Percentiles rank a stretch among this genome's conserved stretches.
These are phyloP conservation scores for Daphne laureola DNA, from an alignment of 441 rosid species.

Conservation along the genomic window DNA sequence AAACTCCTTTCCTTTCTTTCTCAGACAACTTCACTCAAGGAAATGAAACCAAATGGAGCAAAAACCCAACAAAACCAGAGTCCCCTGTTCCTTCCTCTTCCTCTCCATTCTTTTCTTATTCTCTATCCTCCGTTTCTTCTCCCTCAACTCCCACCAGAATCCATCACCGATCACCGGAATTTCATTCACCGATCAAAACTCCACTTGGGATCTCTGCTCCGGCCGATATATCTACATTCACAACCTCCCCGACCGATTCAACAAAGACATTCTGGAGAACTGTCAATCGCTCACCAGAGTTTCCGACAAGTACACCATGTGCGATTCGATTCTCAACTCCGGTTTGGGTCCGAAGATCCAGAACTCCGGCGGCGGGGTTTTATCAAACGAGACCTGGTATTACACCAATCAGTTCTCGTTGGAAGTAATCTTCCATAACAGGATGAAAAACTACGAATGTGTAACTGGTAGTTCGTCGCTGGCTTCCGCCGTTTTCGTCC, in stretches of 20 bases:
- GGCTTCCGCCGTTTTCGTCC: conserved; percentile 37
- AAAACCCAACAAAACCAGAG: background rate
- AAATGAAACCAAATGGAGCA: too few relatives aligned
- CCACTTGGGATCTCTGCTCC: conserved; percentile 25
- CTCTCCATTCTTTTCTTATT: conserved; percentile 1
- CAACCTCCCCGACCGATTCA: conserved; percentile 39
- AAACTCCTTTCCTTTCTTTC: too few relatives aligned
- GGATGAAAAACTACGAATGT: conserved; percentile 34
- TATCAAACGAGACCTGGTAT: conserved; percentile 20
- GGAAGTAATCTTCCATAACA: conserved; percentile 35
- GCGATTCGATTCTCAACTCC: conserved; percentile 21
- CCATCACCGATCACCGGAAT: background rate
- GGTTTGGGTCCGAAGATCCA: conserved; percentile 31
- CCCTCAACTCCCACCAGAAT: background rate
- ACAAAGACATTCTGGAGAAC: conserved; percentile 30
- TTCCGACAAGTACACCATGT: conserved; percentile 24
- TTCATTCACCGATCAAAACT: background rate
- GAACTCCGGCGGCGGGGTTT: conserved; percentile 2
- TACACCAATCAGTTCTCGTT: conserved; percentile 35
- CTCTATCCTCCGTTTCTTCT: background rate
- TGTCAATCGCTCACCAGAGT: conserved; percentile 25
- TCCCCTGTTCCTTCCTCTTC: conserved; percentile 3
- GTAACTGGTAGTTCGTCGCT: conserved; percentile 29
- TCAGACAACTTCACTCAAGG: too few relatives aligned
- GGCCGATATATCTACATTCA: conserved; percentile 46